phyloP scores from a whole-genome alignment of 371 early-diverging fungal genomes.

The Zychaea mexicana region DNA sequence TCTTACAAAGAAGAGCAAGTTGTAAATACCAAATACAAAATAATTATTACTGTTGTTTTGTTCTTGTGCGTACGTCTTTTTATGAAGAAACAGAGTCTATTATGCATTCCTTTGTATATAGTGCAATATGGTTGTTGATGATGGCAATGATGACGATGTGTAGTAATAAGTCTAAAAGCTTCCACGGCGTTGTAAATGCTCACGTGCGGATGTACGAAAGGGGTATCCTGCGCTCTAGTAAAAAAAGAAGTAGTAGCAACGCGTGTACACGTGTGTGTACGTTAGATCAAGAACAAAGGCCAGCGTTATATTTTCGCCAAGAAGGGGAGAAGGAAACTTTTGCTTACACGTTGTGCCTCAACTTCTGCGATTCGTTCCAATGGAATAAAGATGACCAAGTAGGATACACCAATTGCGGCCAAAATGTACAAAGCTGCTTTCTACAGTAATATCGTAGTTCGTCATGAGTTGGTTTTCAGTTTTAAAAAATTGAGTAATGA shows the following conservation, averaged over 20 bases:
- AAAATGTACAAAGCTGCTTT: conserved; percentile 14
- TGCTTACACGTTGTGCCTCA: conserved; percentile 19
- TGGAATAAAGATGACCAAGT: conserved; percentile 21
- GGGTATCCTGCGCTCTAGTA: conserved; percentile 21
- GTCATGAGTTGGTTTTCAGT: neutral
- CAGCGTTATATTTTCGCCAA: neutral
- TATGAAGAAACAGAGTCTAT: neutral
- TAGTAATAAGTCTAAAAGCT: conserved; percentile 14
- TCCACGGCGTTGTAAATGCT: conserved; percentile 23
- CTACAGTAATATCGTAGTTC: conserved; percentile 4
- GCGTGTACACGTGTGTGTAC: neutral
- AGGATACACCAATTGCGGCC: conserved; percentile 4
- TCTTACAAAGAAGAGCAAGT: conserved; percentile 20
- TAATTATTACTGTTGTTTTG: neutral
- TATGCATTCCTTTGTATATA: neutral
- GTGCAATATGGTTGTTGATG: neutral
- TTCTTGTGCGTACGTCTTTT: neutral
- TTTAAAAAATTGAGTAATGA: neutral
- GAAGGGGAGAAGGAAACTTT: neutral
- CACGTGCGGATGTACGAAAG: conserved; percentile 26
- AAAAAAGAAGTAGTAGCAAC: neutral
- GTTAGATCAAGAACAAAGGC: neutral
- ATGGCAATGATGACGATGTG: neutral
- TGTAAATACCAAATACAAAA: conserved; percentile 13
- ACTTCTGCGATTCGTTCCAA: conserved; percentile 23